A percentile compares a stretch with the other conserved stretches of the same genome.
Conservation (phyloP, 805 yeast genomes). For the Henningerozyma blattae region DNA sequence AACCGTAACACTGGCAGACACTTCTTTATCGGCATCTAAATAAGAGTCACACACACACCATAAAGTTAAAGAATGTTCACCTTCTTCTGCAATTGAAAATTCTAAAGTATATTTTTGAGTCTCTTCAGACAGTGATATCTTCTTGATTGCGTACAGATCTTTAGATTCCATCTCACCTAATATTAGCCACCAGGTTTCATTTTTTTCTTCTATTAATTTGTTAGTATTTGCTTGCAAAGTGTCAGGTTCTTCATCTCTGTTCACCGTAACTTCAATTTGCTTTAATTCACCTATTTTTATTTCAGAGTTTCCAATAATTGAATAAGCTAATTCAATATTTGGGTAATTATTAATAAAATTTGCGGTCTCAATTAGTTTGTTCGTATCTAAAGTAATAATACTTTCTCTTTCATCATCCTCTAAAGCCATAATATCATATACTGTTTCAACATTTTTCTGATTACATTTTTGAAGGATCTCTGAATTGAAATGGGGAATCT, state of each 20-base stretch:
- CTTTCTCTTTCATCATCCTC: slow-evolving; percentile 65
- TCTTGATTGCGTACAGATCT: slow-evolving; percentile 64
- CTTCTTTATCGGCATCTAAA: slow-evolving; percentile 85
- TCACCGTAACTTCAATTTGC: slow-evolving; percentile 35
- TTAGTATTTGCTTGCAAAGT: slow-evolving; percentile 49
- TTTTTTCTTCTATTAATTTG: slow-evolving; percentile 46
- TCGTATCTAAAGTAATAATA: slow-evolving; percentile 42
- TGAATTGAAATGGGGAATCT: slow-evolving; percentile 56
- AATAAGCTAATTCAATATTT: slow-evolving; percentile 57
- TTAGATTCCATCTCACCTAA: slow-evolving; percentile 53
- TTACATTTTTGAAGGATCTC: slow-evolving; percentile 41
- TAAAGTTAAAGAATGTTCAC: slow-evolving; percentile 48
- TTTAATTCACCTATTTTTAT: slow-evolving; percentile 38
- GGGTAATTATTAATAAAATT: slow-evolving; percentile 86
- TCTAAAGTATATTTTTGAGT: slow-evolving; percentile 40
- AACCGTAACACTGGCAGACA: slow-evolving; percentile 33
- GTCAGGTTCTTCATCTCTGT: slow-evolving; percentile 70
- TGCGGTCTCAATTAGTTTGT: slow-evolving; percentile 55
- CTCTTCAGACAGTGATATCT: slow-evolving; percentile 41
- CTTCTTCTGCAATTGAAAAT: slow-evolving; percentile 47
- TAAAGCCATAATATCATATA: slow-evolving; percentile 62
- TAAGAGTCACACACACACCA: slow-evolving; percentile 92
- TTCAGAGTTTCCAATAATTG: slow-evolving; percentile 17
- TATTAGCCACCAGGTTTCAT: slow-evolving; percentile 72
- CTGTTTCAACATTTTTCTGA: slow-evolving; percentile 47